Base-by-base conservation (phyloP, 2,329 filamentous ascomycete genomes). In the Colletotrichum tabaci region DNA sequence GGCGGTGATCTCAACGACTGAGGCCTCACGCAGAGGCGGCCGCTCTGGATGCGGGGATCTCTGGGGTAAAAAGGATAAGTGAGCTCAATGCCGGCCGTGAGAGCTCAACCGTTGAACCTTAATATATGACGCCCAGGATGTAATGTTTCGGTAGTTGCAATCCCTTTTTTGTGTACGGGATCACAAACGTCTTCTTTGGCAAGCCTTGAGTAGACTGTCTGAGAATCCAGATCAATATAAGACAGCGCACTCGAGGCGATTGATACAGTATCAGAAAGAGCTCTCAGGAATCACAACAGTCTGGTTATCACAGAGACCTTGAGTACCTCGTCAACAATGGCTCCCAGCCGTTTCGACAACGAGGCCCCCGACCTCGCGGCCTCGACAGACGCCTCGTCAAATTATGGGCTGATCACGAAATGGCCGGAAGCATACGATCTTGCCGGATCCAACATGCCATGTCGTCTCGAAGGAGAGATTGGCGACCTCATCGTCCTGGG, bases 401-500 rank as follows among this genome's bases (percentile, higher is more conserved):
- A 42, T 1, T 69, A 69, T 40, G 61, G 61, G 2, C 46, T 69
- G 3, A 49, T 12, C 4, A 58, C 53, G 5, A 35, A 18, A 18
- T 69, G 66, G 66, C 52, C 61, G 0, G 42, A 65, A 15, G 60
- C 66, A 30, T 60, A 60, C 26, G 66, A 69, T 2, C 21, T 66
- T 0, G 53, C 66, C 0, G 61, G 66, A 0, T 65, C 61, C 2
- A 70, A 72, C 12, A 12, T 72, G 16, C 57, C 62, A 55, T 69
- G 66, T 15, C 66, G 66, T 9, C 66, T 70, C 0, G 73, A 73
- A 23, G 69, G 63, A 3, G 73, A 74, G 35, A 62, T 73, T 8
- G 58, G 50, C 2, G 69, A 74, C 55, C 44, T 73, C 8, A 66
- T 74, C 0, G 74, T 78, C 3, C 47, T 74, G 1, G 77, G 77